phyloP scores from a whole-genome alignment of 345 rosid species.

The Streptanthus diversifolius region DNA sequence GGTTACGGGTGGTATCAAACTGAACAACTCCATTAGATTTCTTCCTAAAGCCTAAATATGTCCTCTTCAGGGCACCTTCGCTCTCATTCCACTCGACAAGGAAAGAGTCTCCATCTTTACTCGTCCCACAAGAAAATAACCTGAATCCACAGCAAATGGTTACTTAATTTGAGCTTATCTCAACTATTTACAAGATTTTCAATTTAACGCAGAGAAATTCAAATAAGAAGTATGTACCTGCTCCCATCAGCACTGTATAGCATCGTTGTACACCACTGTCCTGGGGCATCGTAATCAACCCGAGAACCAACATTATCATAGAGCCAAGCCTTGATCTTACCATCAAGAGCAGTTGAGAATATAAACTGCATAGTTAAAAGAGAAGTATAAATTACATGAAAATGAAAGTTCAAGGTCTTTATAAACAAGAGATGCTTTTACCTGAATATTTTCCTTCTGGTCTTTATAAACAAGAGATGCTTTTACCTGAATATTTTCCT shows the following conservation, averaged over 20 bases:
- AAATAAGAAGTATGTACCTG: conserved; percentile 41
- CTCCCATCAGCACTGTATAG: conserved; percentile 86
- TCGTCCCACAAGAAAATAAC: conserved; percentile 78
- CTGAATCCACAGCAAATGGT: conserved; percentile 32
- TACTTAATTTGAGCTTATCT: background rate
- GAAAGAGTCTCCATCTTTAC: conserved; percentile 73
- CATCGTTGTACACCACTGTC: conserved; percentile 81
- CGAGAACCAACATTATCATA: conserved; percentile 76
- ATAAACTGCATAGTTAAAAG: conserved; percentile 52
- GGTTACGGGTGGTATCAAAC: conserved; percentile 65
- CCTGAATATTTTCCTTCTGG: conserved; percentile 52
- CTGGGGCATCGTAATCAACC: conserved; percentile 91
- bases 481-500: conserved; percentile 46
- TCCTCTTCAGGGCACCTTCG: conserved; percentile 69
- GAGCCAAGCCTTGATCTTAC: conserved; percentile 93
- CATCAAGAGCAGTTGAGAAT: conserved; percentile 85
- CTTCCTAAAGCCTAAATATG: conserved; percentile 61
- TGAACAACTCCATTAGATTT: conserved; percentile 57
- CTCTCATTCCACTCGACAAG: conserved; percentile 83
- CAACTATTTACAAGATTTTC: background rate
- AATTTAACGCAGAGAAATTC: background rate
- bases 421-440: background rate
- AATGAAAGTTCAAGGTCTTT: background rate
- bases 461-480: conserved; percentile 20
- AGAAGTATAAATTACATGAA: background rate